Evolutionary conservation across 306 rosid genomes (phyloP).

Genomic region (Vigna reflexopilosa): DNA sequence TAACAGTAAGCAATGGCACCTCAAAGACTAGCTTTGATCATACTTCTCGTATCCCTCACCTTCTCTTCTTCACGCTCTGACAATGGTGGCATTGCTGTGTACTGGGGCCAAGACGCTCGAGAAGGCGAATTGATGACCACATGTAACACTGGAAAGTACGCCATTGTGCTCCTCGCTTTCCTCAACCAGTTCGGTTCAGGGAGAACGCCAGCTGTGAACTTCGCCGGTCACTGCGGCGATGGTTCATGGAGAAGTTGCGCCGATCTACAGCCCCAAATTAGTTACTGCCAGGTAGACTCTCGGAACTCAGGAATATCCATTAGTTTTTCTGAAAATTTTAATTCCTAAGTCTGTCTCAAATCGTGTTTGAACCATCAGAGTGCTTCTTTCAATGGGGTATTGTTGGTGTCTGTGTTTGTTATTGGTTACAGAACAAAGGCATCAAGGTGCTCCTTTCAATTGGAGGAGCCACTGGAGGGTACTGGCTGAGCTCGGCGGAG

Average conservation of each 20-base stretch:
- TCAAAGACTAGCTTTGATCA: not conserved
- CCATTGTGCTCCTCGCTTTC: conserved; percentile 52
- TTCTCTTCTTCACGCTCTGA: not conserved
- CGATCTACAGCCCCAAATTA: not conserved
- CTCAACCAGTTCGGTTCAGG: conserved; percentile 53
- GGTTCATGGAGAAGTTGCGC: not conserved
- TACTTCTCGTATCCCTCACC: not conserved
- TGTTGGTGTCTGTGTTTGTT: too few species aligned
- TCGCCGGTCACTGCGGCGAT: conserved; percentile 55
- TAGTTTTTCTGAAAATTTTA: too few species aligned
- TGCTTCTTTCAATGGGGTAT: too few species aligned
- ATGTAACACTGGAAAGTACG: conserved; percentile 53
- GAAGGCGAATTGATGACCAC: conserved; percentile 50
- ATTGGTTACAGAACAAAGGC: not conserved
- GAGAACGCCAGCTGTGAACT: conserved; percentile 38
- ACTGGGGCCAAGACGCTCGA: conserved; percentile 31
- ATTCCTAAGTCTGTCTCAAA: too few species aligned
- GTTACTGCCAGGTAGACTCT: not conserved
- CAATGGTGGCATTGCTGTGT: conserved; percentile 45
- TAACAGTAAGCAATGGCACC: not conserved
- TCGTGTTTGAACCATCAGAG: too few species aligned
- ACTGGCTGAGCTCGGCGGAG: not conserved
- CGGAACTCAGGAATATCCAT: too few species aligned
- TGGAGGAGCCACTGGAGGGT: not conserved
- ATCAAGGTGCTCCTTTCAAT: not conserved